Conservation (phyloP, 345 rosid genomes). For the Abelmoschus esculentus region DNA sequence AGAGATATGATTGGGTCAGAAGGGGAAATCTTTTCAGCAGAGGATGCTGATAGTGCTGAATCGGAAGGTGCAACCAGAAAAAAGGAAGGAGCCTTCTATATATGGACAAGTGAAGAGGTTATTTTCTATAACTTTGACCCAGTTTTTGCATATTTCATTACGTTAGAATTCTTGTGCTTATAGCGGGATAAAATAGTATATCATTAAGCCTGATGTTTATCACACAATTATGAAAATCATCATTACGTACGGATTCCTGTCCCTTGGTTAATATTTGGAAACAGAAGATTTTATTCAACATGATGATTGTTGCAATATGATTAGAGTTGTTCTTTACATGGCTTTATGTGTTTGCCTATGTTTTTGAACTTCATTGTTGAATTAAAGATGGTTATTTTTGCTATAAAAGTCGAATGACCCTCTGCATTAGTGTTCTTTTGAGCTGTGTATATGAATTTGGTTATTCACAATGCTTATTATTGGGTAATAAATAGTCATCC, state of each 20-base stretch:
- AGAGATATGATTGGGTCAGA: constrained; percentile 83
- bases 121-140: not conserved
- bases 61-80: constrained; percentile 46
- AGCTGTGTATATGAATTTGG: not conserved
- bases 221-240: not conserved
- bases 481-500: not conserved
- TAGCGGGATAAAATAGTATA: not conserved
- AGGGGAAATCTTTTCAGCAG: constrained; percentile 85
- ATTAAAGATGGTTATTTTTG: not conserved
- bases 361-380: not conserved
- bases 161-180: not conserved
- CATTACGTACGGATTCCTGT: not conserved
- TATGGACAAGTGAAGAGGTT: constrained; percentile 83
- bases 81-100: constrained; percentile 85
- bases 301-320: not conserved
- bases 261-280: not conserved
- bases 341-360: not conserved
- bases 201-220: not conserved
- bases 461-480: not conserved
- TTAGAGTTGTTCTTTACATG: not conserved
- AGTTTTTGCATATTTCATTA: not conserved
- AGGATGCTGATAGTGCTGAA: constrained; percentile 90
- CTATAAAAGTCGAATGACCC: not conserved
- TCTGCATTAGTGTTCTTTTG: not conserved
- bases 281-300: not conserved